Evolutionary conservation across 176 grass and related monocot species (phyloP).

Genomic region (Hordeum marinum): DNA sequence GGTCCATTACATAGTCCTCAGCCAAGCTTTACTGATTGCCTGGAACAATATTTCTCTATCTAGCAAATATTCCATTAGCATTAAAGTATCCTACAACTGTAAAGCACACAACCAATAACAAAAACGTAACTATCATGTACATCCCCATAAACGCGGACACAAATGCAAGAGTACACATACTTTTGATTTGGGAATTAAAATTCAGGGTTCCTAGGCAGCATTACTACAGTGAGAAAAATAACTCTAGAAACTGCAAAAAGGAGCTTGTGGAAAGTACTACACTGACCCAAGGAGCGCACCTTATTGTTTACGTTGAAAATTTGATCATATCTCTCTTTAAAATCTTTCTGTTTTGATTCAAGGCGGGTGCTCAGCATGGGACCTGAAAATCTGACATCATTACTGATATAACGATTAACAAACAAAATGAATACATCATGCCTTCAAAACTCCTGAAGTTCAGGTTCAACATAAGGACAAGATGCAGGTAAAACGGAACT

Average conservation of each 20-base stretch:
- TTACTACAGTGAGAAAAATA: not conserved
- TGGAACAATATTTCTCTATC: constrained; percentile 10
- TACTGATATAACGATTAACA: constrained; percentile 3
- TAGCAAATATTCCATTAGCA: constrained; percentile 2
- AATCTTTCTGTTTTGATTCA: constrained; percentile 58
- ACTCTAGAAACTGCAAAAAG: not conserved
- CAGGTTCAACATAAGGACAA: constrained; percentile 21
- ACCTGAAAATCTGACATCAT: constrained; percentile 71
- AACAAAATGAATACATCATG: not conserved
- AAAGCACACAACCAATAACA: constrained; percentile 7
- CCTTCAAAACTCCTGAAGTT: constrained; percentile 1
- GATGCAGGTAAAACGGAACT: not conserved
- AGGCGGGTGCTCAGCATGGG: constrained; percentile 47
- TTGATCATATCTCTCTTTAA: constrained; percentile 63
- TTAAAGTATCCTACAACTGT: not conserved
- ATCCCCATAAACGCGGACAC: not conserved
- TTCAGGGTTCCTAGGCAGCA: not conserved
- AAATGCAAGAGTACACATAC: not conserved
- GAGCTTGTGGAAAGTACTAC: constrained; percentile 1
- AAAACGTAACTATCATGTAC: not conserved
- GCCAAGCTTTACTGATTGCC: constrained; percentile 1
- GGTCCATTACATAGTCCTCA: not conserved
- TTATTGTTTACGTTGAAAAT: constrained; percentile 70
- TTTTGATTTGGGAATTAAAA: not conserved
- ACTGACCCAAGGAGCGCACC: constrained; percentile 28